Evolutionary conservation across 192 early-diverging fungal genomes (phyloP), one percentile per base, ranked within the genome.

Genomic region (Coemansia sp.): DNA sequence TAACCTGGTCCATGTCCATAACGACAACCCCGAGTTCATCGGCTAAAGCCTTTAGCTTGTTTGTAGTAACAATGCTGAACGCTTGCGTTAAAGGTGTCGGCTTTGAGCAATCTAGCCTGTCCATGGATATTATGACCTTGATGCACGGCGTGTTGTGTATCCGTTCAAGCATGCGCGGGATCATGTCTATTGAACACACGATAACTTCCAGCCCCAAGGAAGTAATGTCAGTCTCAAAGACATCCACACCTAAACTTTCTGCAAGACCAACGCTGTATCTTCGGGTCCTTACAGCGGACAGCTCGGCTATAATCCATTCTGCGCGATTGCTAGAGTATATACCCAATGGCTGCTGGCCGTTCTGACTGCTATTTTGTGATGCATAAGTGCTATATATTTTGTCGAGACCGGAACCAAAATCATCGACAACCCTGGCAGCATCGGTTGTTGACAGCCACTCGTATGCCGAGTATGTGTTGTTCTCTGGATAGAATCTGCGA

Each of bases 91-190:
- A 40, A 6, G 24, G 1, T 14, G 44, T 69, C 9, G 45, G 45
- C 22, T 47, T 47, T 47, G 68, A 68, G 48, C 61, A 78, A 9
- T 88, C 86, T 9, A 91, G 56, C 13, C 47, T 58, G 61, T 93
- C 91, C 85, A 91, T 86, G 15, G 82, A 83, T 47, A 93, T 80
- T 50, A 94, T 80, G 17, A 80, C 78, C 65, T 90, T 86, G 50
- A 93, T 61, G 13, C 50, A 58, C 21, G 88, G 84, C 18, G 84
- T 80, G 53, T 81, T 64, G 15, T 58, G 22, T 18, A 80, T 75
- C 15, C 83, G 77, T 40, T 81, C 78, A 21, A 91, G 69, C 54
- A 91, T 64, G 34, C 72, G 75, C 14, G 77, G 59, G 19, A 86
- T 69, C 62, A 86, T 94, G 66, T 95, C 90, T 43, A 80, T 34